Evolutionary conservation across 1,139 yeast genomes (phyloP), one percentile per base, ranked within the genome.

Genomic region (Hemisphaericaspora lyxosophila): DNA sequence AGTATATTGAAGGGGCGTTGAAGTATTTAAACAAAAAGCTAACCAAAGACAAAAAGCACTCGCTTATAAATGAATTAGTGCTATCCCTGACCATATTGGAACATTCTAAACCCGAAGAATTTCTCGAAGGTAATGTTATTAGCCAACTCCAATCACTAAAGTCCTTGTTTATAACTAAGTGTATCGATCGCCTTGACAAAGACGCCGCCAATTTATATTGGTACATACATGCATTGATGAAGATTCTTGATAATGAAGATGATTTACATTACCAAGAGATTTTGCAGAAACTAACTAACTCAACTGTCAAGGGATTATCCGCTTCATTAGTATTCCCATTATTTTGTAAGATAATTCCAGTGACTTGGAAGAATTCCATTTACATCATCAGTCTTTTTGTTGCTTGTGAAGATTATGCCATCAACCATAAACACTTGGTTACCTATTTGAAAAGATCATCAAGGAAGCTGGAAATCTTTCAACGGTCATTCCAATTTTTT

Each of bases 11-110:
- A 2, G 27, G 39, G 0, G 33, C 59, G 0, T 33, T 64, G 4
- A 34, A 46, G 2, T 19, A 27, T 4, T 41, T 54, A 16, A 22
- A 33, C 7, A 42, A 40, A 19, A 26, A 31, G 13, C 23, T 46
- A 17, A 34, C 29, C 5, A 33, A 33, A 7, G 15, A 23, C 3
- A 16, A 22, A 9, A 18, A 27, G 3, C 22, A 19, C 4, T 8
- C 7, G n/a, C 33, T 57, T 4, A 31, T 46, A 0, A 34, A 50
- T 1, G 48, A 50, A 8, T 46, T 53, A 33, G 51, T 47, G 39
- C 40, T 58, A 27, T 42, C 60, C 0, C 47, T 48, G 23, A 41
- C 48, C 0, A 47, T 61, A 4, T 40, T 59, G 19, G 33, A 47
- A 13, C 25, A 18, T 23, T 15, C 39, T 1, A 34, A 38, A 4